Evolutionary conservation across 2,329 filamentous ascomycete species (phyloP).

Genomic region (Tolypocladium cylindrosporum): DNA sequence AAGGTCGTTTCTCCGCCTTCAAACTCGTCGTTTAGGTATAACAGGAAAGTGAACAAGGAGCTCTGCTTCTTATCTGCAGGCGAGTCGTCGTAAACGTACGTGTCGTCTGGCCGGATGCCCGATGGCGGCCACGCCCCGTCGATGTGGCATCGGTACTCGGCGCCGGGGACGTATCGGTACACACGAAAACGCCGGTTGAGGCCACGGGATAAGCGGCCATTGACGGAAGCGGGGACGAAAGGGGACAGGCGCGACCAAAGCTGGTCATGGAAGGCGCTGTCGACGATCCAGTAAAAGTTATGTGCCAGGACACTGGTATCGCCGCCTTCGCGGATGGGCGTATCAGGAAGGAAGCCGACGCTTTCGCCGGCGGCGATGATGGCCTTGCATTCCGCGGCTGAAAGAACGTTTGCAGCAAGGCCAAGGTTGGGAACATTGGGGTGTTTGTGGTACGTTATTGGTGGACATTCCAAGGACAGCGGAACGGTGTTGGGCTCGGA

Average conservation of each 20-base stretch:
- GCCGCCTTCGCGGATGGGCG: conserved; percentile 54
- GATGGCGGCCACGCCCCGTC: conserved; percentile 66
- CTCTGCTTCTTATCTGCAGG: conserved; percentile 50
- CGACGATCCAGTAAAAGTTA: conserved; percentile 66
- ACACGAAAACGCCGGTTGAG: conserved; percentile 62
- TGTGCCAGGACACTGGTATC: conserved; percentile 58
- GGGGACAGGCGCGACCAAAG: conserved; percentile 52
- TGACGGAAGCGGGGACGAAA: conserved; percentile 45
- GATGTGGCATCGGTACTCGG: conserved; percentile 62
- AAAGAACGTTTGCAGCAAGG: conserved; percentile 50
- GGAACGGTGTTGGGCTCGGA: conserved; percentile 46
- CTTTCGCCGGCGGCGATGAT: conserved; percentile 59
- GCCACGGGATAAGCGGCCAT: conserved; percentile 48
- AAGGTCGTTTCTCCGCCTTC: conserved; percentile 63
- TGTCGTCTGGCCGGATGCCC: conserved; percentile 45
- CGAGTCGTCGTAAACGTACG: conserved; percentile 58
- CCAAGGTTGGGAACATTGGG: conserved; percentile 53
- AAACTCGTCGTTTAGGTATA: conserved; percentile 64
- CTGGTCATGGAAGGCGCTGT: conserved; percentile 50
- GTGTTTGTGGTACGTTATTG: conserved; percentile 47
- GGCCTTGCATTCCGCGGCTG: conserved; percentile 49
- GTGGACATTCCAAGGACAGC: conserved; percentile 31
- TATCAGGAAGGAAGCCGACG: conserved; percentile 57
- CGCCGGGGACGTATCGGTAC: conserved; percentile 63
- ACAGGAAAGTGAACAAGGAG: conserved; percentile 58